These are phyloP conservation scores for Lentinula aciculospora DNA, from an alignment of 768 basidiomycete genomes.

Conservation along the genomic window DNA sequence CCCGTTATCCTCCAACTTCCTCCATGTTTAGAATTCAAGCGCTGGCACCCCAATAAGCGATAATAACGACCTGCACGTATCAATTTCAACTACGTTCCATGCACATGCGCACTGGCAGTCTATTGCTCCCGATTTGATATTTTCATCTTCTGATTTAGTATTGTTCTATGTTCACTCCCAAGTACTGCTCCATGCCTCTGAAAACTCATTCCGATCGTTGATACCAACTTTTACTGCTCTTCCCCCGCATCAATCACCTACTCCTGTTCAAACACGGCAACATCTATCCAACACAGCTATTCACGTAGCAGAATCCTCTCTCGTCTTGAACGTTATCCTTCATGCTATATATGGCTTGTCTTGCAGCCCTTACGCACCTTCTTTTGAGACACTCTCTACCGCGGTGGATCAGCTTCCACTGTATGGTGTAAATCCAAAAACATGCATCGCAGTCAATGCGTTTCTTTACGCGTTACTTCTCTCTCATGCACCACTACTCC, in stretches of 20 bases:
- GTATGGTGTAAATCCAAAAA: conserved; percentile 56
- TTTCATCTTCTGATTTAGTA: no score
- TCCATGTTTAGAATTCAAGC: no score
- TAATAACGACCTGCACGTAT: no score
- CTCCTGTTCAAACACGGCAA: conserved; percentile 27
- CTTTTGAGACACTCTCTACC: conserved; percentile 49
- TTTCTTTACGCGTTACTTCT: conserved; percentile 58
- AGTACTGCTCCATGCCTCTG: conserved; percentile 44
- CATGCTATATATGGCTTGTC: conserved; percentile 70
- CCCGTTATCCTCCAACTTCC: no score
- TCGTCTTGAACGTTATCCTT: conserved; percentile 64
- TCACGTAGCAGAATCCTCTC: conserved; percentile 52
- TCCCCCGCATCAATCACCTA: conserved; percentile 14
- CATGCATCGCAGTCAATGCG: conserved; percentile 39
- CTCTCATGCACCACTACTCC: conserved; percentile 59
- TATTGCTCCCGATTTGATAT: no score
- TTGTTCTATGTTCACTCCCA: conserved; percentile 74
- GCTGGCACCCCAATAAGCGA: no score
- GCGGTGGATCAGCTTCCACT: conserved; percentile 50
- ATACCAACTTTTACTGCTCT: conserved; percentile 47
- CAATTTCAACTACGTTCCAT: no score
- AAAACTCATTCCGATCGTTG: conserved; percentile 61
- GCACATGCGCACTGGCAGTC: no score
- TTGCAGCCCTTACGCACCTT: conserved; percentile 69
- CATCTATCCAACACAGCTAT: conserved; percentile 48